Evolutionary conservation across 2,329 filamentous ascomycete genomes (phyloP).

Genomic region (Fusarium nematophilum): DNA sequence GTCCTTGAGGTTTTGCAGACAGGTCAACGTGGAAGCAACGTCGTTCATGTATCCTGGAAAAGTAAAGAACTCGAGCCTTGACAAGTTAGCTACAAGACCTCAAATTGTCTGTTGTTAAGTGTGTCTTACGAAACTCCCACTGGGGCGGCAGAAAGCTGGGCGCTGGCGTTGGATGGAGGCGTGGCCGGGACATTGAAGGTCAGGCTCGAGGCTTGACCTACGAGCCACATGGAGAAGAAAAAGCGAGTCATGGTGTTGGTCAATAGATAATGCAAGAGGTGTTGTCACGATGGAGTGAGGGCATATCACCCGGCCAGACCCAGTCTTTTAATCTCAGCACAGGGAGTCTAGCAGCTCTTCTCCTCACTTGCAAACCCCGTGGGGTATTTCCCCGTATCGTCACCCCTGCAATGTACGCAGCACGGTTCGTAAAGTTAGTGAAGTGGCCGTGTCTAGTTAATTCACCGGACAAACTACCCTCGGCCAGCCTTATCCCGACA

Average conservation of each 20-base stretch:
- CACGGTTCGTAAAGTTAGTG: too few species aligned
- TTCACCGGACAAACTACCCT: too few species aligned
- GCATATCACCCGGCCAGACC: too few species aligned
- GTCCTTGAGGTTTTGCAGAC: conserved; percentile 62
- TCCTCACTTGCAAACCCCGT: too few species aligned
- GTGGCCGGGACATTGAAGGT: conserved; percentile 50
- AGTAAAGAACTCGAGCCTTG: conserved; percentile 66
- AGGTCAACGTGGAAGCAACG: conserved; percentile 61
- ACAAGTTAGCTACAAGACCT: neutral
- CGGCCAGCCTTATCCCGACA: too few species aligned
- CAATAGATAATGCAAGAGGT: neutral
- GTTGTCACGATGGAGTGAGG: too few species aligned
- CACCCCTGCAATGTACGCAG: too few species aligned
- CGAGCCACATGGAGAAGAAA: conserved; percentile 1
- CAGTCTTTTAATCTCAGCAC: too few species aligned
- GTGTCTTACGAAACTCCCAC: conserved; percentile 60
- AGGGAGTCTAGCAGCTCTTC: too few species aligned
- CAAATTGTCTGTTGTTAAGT: too few species aligned
- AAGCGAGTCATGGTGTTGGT: conserved; percentile 1
- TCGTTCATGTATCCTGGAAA: conserved; percentile 66
- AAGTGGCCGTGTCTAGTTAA: too few species aligned
- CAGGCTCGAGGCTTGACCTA: conserved; percentile 38
- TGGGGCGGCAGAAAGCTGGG: conserved; percentile 52
- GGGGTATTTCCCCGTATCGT: too few species aligned
- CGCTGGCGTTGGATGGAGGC: conserved; percentile 46